Evolutionary conservation across 2,329 filamentous ascomycete species (phyloP).

Genomic region (Monilinia vaccinii-corymbosi): DNA sequence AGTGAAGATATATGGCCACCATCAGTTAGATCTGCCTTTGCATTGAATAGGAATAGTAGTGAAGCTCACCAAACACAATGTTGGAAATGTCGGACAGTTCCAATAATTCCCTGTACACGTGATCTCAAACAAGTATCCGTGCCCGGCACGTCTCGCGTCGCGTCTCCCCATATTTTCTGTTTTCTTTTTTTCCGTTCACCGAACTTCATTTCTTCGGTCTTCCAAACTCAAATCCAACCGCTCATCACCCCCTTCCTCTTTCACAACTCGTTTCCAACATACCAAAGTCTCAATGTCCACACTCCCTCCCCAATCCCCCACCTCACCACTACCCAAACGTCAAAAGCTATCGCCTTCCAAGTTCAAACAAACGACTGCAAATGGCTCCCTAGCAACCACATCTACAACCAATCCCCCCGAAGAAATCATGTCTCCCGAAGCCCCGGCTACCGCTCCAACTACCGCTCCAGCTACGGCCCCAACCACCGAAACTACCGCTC

Average conservation of each 20-base stretch:
- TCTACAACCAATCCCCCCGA: slow-evolving; percentile 1
- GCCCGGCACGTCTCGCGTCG: slow-evolving; percentile 4
- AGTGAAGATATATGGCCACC: background rate
- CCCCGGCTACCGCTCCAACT: background rate
- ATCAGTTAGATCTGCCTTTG: background rate
- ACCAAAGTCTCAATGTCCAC: background rate
- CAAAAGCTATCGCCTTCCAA: slow-evolving; percentile 5
- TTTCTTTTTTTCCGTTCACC: slow-evolving; percentile 1
- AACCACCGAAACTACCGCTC: slow-evolving; percentile 3
- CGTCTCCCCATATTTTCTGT: slow-evolving; percentile 9
- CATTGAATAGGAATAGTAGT: background rate
- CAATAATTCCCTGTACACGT: background rate
- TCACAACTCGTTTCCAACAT: background rate
- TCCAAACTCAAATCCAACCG: background rate
- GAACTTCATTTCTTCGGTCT: background rate
- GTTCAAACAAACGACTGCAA: background rate
- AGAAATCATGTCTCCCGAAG: slow-evolving; percentile 6
- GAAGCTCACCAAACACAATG: background rate
- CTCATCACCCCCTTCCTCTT: background rate
- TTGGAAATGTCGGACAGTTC: background rate
- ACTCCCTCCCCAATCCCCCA: background rate
- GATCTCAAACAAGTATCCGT: background rate
- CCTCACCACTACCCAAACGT: slow-evolving; percentile 10
- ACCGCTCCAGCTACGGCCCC: background rate
- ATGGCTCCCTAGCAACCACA: background rate